phyloP scores from a whole-genome alignment of 2,329 filamentous ascomycete species.

The Podosphaera leucotricha region DNA sequence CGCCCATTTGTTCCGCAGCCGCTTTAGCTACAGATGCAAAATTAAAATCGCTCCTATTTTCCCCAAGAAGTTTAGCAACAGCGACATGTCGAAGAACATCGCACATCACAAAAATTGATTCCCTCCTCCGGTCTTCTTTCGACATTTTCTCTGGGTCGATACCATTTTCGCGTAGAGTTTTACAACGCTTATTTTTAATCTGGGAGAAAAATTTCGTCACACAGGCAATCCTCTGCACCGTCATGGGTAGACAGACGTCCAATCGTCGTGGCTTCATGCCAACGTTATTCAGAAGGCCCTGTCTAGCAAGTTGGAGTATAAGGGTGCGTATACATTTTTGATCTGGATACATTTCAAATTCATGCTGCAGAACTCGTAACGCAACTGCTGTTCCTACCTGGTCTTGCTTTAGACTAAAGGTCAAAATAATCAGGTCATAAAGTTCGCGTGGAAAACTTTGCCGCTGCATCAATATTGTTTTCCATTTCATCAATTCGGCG shows the following conservation, averaged over 20 bases:
- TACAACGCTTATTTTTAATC: conserved; percentile 16
- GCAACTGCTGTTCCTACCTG: conserved; percentile 25
- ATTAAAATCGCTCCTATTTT: conserved; percentile 1
- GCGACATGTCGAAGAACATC: conserved; percentile 12
- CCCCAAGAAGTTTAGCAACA: conserved; percentile 3
- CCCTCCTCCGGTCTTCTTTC: conserved; percentile 11
- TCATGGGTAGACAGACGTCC: conserved; percentile 17
- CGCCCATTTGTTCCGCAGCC: conserved; percentile 10
- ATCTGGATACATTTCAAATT: conserved; percentile 23
- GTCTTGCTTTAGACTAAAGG: conserved; percentile 26
- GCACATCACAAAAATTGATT: conserved; percentile 12
- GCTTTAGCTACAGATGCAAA: conserved; percentile 1
- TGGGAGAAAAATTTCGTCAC: conserved; percentile 22
- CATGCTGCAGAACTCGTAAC: conserved; percentile 20
- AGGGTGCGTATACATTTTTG: conserved; percentile 23
- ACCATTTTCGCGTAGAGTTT: conserved; percentile 10
- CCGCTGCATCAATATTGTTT: conserved; percentile 2
- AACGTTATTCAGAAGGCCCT: conserved; percentile 14
- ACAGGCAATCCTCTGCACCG: conserved; percentile 21
- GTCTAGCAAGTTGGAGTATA: conserved; percentile 24
- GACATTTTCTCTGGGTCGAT: conserved; percentile 11
- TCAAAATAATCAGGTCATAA: conserved; percentile 27
- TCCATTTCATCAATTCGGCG: conserved; percentile 22
- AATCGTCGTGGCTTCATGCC: conserved; percentile 16
- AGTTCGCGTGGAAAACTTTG: conserved; percentile 22